These are phyloP conservation scores for Cenchrus americanus DNA, from an alignment of 176 grass and related monocot genomes.

Conservation along the genomic window DNA sequence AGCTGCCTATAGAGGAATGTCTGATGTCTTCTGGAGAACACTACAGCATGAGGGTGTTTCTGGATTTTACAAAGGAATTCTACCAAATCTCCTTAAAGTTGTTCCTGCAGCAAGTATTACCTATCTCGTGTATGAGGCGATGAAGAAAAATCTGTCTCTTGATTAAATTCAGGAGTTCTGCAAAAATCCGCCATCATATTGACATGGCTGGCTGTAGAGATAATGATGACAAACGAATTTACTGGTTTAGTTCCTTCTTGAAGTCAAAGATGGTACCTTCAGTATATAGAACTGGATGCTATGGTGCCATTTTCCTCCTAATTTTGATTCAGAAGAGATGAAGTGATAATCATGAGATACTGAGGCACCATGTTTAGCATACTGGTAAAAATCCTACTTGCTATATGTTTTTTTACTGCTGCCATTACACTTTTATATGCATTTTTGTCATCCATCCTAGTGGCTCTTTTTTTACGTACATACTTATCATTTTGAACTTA, in stretches of 20 bases:
- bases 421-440: constrained; percentile 21
- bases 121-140: constrained; percentile 88
- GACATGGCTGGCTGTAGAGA: constrained; percentile 81
- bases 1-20: constrained; percentile 81
- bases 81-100: constrained; percentile 98
- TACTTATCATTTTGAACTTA: background rate
- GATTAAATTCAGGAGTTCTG: constrained; percentile 67
- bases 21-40: constrained; percentile 93
- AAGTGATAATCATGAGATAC: constrained; percentile 51
- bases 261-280: constrained; percentile 57
- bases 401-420: background rate
- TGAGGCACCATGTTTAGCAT: constrained; percentile 34
- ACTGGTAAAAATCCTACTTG: constrained; percentile 45
- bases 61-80: constrained; percentile 95
- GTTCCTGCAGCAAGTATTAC: constrained; percentile 98
- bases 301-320: constrained; percentile 37
- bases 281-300: constrained; percentile 56
- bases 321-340: constrained; percentile 47
- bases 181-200: constrained; percentile 58
- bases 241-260: constrained; percentile 62
- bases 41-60: constrained; percentile 77
- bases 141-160: constrained; percentile 95
- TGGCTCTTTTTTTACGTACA: background rate
- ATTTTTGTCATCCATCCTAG: constrained; percentile 17
- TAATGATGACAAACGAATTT: constrained; percentile 77